These are phyloP conservation scores for Diaporthe helianthi DNA, from an alignment of 2,329 filamentous ascomycete genomes.

Conservation along the genomic window DNA sequence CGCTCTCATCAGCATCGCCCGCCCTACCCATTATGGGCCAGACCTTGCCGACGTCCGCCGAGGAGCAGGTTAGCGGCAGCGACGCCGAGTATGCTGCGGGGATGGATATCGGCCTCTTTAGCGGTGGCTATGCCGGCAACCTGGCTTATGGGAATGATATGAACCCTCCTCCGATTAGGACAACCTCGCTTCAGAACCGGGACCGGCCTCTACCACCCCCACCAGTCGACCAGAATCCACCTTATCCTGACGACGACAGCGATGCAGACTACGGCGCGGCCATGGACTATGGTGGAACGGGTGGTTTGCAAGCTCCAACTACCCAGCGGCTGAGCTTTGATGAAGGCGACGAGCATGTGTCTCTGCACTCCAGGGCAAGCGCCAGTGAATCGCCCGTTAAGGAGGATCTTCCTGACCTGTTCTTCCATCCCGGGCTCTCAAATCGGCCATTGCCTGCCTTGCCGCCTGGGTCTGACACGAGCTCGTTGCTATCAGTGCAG, in stretches of 20 bases:
- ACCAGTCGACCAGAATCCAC: conserved; percentile 43
- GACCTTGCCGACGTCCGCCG: conserved; percentile 53
- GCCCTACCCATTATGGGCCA: conserved; percentile 43
- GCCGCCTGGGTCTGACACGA: conserved; percentile 68
- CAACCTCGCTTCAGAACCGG: conserved; percentile 38
- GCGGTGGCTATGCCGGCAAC: conserved; percentile 70
- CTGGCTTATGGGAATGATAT: conserved; percentile 58
- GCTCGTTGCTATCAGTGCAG: conserved; percentile 57
- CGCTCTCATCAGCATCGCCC: conserved; percentile 50
- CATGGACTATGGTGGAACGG: conserved; percentile 89
- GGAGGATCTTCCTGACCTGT: conserved; percentile 86
- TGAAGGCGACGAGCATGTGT: conserved; percentile 82
- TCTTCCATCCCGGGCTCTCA: conserved; percentile 86
- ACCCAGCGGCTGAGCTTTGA: conserved; percentile 85
- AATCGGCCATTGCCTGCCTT: conserved; percentile 69
- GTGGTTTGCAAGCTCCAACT: conserved; percentile 80
- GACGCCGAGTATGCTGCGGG: conserved; percentile 72
- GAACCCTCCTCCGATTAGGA: conserved; percentile 48
- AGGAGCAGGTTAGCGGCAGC: conserved; percentile 60
- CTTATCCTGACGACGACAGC: conserved; percentile 55
- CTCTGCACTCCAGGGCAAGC: conserved; percentile 61
- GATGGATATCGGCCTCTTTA: conserved; percentile 77
- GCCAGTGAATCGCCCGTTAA: conserved; percentile 71
- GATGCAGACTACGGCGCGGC: conserved; percentile 55
- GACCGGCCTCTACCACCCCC: conserved; percentile 42